Evolutionary conservation across 768 basidiomycete species (phyloP), one percentile per base, ranked within the genome.

Genomic region (Punctularia strigosozonata): DNA sequence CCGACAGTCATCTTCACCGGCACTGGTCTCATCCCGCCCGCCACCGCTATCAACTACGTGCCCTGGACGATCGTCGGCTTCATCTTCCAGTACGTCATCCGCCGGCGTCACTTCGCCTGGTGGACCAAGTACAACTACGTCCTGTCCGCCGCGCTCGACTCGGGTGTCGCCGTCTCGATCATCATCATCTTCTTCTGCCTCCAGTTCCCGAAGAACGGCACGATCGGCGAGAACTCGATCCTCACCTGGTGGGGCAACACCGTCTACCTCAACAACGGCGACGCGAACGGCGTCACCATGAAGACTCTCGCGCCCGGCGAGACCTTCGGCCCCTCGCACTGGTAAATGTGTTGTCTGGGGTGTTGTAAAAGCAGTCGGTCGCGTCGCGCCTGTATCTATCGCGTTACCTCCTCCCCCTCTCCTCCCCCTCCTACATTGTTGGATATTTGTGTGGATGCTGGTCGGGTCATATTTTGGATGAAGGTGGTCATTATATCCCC

Each of bases 11-110:
- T 65, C 4, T 53, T 69, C 37, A 55, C 56, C 38, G 66, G 63
- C 4, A 51, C 58, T 0, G 45, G 52, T 13, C 48, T 40, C 34
- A 65, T 68, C 20, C 69, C 69, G 2, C 64, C 66, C 1, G 66
- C 64, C 1, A 62, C 59, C 1, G 66, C 65, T 10, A 54, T 69
- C 56, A 69, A 69, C 50, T 68, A 62, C 39, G 54, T 62, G 4
- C 54, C 56, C 5, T 68, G 59, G 58, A 45, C 64, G 15, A 39
- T 51, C 18, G 45, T 47, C 21, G 46, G 44, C 22, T 47, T 47
- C 20, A 38, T 49, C 35, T 50, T 50, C 46, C 50, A 51, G 31
- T 50, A 44, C 25, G 39, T 48, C 24, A 48, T 52, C 25, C 46
- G 50, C 13, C 37, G 50, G 17, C 44, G 45, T 39, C 47, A 52